Conservation (phyloP, 2,329 filamentous ascomycete genomes). For the Fusarium nisikadoi region DNA sequence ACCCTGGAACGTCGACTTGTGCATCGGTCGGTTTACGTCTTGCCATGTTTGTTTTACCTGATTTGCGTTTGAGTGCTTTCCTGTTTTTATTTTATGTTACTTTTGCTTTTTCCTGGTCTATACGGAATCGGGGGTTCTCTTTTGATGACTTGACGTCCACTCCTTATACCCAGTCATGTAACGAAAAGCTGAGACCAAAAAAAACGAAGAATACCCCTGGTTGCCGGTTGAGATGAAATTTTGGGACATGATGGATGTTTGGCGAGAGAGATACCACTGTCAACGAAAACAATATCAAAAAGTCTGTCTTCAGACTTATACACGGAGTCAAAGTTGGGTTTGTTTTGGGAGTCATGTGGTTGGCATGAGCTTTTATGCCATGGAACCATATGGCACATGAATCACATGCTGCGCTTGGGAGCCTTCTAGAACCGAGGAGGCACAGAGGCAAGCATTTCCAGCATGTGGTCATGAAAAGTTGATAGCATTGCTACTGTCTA, state of each 20-base stretch:
- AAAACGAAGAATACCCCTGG: slow-evolving; percentile 50
- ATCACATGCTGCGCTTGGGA: slow-evolving; percentile 20
- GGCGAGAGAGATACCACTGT: slow-evolving; percentile 44
- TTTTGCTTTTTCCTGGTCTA: slow-evolving; percentile 40
- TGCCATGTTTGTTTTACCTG: slow-evolving; percentile 45
- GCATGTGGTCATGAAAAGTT: slow-evolving; percentile 35
- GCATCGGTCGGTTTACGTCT: slow-evolving; percentile 60
- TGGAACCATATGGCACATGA: slow-evolving; percentile 18
- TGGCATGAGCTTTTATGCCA: slow-evolving; percentile 28
- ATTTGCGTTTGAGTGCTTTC: slow-evolving; percentile 31
- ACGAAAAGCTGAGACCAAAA: slow-evolving; percentile 47
- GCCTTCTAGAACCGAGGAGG: not conserved
- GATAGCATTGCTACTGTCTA: slow-evolving; percentile 32
- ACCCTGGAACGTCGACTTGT: slow-evolving; percentile 59
- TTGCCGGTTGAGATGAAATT: slow-evolving; percentile 41
- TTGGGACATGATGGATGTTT: slow-evolving; percentile 41
- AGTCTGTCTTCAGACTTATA: slow-evolving; percentile 35
- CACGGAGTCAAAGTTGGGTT: slow-evolving; percentile 41
- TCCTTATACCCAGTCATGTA: slow-evolving; percentile 51
- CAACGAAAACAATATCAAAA: slow-evolving; percentile 39
- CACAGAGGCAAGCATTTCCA: slow-evolving; percentile 8
- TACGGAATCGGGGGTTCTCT: slow-evolving; percentile 43
- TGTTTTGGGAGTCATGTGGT: slow-evolving; percentile 26
- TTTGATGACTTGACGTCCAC: slow-evolving; percentile 50
- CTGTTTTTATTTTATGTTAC: slow-evolving; percentile 26